Evolutionary conservation across 441 rosid genomes (phyloP).

Genomic region (Gossypium laxum): DNA sequence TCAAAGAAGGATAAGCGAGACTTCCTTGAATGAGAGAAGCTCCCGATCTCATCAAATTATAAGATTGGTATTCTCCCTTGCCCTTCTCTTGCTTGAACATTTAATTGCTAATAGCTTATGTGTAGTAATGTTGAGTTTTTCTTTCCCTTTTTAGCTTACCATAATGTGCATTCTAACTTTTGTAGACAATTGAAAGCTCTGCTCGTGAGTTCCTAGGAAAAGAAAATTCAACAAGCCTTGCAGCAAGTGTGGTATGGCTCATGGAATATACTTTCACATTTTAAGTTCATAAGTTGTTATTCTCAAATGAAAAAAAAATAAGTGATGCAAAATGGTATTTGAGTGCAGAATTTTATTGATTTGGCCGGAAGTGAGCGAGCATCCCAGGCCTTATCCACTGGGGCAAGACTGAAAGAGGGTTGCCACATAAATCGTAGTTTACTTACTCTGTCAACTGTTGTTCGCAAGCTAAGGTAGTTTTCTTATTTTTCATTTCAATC

Average conservation of each 20-base stretch:
- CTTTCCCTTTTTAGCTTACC: background rate
- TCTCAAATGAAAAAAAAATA: background rate
- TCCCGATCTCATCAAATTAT: slow-evolving; percentile 92
- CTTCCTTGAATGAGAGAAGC: slow-evolving; percentile 67
- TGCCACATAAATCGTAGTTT: slow-evolving; percentile 91
- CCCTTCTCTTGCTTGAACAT: slow-evolving; percentile 16
- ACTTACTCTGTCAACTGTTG: slow-evolving; percentile 82
- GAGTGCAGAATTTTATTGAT: slow-evolving; percentile 73
- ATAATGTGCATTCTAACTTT: slow-evolving; percentile 1
- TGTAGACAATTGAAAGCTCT: slow-evolving; percentile 78
- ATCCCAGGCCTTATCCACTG: slow-evolving; percentile 78
- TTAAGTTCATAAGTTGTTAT: background rate
- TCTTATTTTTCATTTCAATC: background rate
- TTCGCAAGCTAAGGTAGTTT: slow-evolving; percentile 76
- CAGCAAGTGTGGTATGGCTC: slow-evolving; percentile 65
- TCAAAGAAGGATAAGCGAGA: slow-evolving; percentile 79
- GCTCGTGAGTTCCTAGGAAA: slow-evolving; percentile 66
- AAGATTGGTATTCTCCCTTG: slow-evolving; percentile 40
- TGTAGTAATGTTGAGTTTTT: background rate
- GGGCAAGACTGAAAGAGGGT: slow-evolving; percentile 85
- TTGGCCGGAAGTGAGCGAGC: slow-evolving; percentile 97
- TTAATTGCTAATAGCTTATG: background rate
- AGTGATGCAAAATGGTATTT: slow-evolving; percentile 14
- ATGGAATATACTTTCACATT: background rate
- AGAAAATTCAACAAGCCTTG: slow-evolving; percentile 54